Evolutionary conservation across 495 filamentous ascomycete species (phyloP).

Genomic region (Hypoxylon cercidicola): DNA sequence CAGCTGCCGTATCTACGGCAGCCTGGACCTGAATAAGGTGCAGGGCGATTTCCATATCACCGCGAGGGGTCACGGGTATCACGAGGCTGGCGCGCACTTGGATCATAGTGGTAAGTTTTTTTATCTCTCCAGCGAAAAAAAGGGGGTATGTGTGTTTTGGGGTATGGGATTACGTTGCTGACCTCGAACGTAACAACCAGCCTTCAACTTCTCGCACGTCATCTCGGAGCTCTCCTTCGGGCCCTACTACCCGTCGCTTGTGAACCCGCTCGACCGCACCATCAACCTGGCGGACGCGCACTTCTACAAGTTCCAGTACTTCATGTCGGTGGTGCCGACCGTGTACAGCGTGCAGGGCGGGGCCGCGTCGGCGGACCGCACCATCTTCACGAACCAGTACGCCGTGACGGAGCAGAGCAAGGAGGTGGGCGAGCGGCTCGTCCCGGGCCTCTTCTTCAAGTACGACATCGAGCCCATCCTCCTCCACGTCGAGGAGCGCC

Average conservation of each 20-base stretch:
- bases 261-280: conserved; percentile 94
- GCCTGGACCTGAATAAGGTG: conserved; percentile 91
- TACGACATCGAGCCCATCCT: conserved; percentile 98
- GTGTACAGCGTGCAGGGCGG: conserved; percentile 77
- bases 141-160: too few species aligned
- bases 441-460: conserved; percentile 98
- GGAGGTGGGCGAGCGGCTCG: conserved; percentile 70
- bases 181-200: conserved; percentile 50
- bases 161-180: too few species aligned
- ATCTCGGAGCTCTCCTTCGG: conserved; percentile 97
- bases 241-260: conserved; percentile 89
- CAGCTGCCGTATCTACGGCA: conserved; percentile 90
- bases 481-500: conserved; percentile 83
- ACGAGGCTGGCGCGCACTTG: conserved; percentile 80
- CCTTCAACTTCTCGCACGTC: conserved; percentile 98
- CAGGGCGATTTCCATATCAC: conserved; percentile 99
- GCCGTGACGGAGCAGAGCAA: conserved; percentile 88
- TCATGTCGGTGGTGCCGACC: conserved; percentile 96
- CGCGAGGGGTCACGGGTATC: conserved; percentile 92
- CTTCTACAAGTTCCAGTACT: conserved; percentile 99
- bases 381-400: conserved; percentile 96
- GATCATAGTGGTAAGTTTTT: conserved; percentile 76
- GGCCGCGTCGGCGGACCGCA: conserved; percentile 47
- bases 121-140: background rate
- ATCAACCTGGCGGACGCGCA: conserved; percentile 74